phyloP scores from a whole-genome alignment of 1,284 basidiomycete genomes.

The Ganoderma boninense region DNA sequence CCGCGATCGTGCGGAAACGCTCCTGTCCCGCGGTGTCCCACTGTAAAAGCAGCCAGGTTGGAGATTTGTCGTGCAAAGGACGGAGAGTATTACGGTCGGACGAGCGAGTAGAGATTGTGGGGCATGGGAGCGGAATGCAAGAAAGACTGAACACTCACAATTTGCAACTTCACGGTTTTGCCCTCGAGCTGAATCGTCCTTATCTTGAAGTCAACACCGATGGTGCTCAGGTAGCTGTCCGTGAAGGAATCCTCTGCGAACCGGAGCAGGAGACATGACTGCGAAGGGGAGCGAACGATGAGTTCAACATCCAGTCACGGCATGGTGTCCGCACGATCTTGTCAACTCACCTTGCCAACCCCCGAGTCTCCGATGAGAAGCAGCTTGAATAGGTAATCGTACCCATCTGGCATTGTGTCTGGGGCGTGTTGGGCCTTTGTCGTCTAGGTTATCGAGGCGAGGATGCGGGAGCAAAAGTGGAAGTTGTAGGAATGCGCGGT shows the following conservation, averaged over 20 bases:
- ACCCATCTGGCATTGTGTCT: conserved; percentile 83
- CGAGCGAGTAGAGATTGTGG: not conserved
- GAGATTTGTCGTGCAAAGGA: not conserved
- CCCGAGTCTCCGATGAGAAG: conserved; percentile 93
- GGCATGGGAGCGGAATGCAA: no score
- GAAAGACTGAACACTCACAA: conserved; percentile 70
- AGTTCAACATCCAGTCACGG: not conserved
- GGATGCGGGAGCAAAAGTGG: not conserved
- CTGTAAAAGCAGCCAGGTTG: conserved; percentile 48
- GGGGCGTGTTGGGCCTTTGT: conserved; percentile 10
- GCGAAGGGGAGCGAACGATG: conserved; percentile 29
- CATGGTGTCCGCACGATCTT: conserved; percentile 13
- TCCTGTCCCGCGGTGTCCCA: conserved; percentile 99
- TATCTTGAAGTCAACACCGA: conserved; percentile 99
- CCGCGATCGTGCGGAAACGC: conserved; percentile 98
- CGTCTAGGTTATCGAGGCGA: not conserved
- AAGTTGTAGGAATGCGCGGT: not conserved
- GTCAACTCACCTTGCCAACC: conserved; percentile 84
- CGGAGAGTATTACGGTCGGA: not conserved
- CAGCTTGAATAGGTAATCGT: conserved; percentile 98
- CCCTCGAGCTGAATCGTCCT: conserved; percentile 99
- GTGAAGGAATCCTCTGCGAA: conserved; percentile 99
- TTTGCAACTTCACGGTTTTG: conserved; percentile 99
- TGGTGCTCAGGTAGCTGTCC: conserved; percentile 98
- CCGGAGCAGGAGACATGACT: conserved; percentile 97